Evolutionary conservation across 2,329 filamentous ascomycete genomes (phyloP).

Genomic region (Colletotrichum sansevieriae): DNA sequence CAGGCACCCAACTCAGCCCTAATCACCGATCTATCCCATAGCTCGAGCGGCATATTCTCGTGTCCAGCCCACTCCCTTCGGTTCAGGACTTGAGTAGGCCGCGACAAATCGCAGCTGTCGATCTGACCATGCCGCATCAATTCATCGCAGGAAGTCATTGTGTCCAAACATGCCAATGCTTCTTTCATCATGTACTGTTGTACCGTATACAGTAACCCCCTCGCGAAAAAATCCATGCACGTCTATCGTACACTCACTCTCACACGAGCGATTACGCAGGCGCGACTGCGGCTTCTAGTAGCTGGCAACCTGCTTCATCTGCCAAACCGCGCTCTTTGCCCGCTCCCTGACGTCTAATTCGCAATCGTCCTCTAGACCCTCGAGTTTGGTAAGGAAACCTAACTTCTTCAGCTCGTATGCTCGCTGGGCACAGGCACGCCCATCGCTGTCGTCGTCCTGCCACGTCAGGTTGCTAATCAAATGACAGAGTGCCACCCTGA

Average conservation of each 20-base stretch:
- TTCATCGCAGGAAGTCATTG: neutral
- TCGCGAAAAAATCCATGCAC: slow-evolving; percentile 26
- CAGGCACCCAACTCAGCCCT: too few species aligned
- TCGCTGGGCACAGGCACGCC: slow-evolving; percentile 73
- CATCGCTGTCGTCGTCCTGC: slow-evolving; percentile 80
- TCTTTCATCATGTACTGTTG: slow-evolving; percentile 39
- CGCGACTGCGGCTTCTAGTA: slow-evolving; percentile 25
- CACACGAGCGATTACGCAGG: neutral
- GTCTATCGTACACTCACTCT: slow-evolving; percentile 38
- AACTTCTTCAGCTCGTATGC: slow-evolving; percentile 77
- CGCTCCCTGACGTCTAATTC: slow-evolving; percentile 88
- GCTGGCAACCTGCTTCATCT: slow-evolving; percentile 67
- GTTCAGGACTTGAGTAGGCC: too few species aligned
- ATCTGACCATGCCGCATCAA: neutral
- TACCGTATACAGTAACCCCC: slow-evolving; percentile 24
- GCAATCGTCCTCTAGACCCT: slow-evolving; percentile 73
- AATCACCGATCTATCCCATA: too few species aligned
- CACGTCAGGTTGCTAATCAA: slow-evolving; percentile 88
- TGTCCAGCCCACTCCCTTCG: too few species aligned
- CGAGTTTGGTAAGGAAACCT: slow-evolving; percentile 77
- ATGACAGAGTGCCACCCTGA: slow-evolving; percentile 85
- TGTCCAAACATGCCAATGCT: slow-evolving; percentile 10
- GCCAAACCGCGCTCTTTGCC: slow-evolving; percentile 82
- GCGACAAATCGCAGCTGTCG: too few species aligned
- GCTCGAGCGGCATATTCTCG: too few species aligned